Evolutionary conservation across 495 filamentous ascomycete genomes (phyloP).

Genomic region (Rhizodiscina lignyota): DNA sequence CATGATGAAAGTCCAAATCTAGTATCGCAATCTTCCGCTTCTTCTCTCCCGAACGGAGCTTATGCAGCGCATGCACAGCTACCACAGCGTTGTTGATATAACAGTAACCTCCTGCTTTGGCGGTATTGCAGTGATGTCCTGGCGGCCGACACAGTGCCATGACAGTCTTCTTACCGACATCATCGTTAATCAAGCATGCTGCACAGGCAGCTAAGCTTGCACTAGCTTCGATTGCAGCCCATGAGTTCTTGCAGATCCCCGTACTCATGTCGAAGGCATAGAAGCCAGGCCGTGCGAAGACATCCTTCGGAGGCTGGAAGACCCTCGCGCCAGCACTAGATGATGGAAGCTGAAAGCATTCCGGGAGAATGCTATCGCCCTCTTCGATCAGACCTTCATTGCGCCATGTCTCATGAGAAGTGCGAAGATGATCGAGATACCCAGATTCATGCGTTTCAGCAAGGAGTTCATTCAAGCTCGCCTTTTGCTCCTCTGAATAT

Average conservation of each 20-base stretch:
- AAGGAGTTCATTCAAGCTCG: not conserved
- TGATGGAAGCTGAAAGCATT: not conserved
- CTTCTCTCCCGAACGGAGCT: not conserved
- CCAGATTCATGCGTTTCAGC: not conserved
- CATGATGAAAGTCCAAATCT: conserved; percentile 12
- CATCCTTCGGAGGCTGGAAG: not conserved
- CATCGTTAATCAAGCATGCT: not conserved
- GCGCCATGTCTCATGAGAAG: not conserved
- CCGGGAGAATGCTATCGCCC: not conserved
- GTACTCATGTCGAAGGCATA: not conserved
- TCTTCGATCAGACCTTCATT: not conserved
- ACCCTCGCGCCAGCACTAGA: no score
- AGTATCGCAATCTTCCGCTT: conserved; percentile 5
- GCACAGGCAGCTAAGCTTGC: not conserved
- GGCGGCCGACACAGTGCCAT: conserved; percentile 9
- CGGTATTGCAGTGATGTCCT: conserved; percentile 9
- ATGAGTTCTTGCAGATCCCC: not conserved
- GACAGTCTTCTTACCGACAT: not conserved
- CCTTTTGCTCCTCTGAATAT: not conserved
- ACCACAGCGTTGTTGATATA: conserved; percentile 12
- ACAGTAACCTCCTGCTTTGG: conserved; percentile 9
- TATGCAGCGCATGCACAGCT: conserved; percentile 4
- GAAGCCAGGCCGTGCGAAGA: not conserved
- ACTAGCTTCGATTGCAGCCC: not conserved
- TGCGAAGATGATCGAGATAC: not conserved